phyloP scores from a whole-genome alignment of 2,329 filamentous ascomycete genomes.

The Zymoseptoria pseudotritici region DNA sequence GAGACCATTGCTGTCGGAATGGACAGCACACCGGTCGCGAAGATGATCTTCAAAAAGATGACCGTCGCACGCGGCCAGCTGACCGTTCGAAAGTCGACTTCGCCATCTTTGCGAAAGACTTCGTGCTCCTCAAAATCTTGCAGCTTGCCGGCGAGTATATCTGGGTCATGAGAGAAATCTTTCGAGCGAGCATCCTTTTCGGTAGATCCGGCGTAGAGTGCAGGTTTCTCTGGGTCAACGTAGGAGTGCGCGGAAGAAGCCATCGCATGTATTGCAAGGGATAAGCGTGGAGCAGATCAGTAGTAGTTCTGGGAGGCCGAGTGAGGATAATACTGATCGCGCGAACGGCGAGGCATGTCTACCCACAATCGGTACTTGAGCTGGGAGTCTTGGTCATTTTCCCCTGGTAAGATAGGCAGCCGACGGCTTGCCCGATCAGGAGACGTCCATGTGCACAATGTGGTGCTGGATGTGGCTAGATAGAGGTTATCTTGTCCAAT shows the following conservation, averaged over 20 bases:
- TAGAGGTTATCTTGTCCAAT: not conserved
- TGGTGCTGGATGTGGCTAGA: not conserved
- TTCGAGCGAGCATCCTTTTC: not conserved
- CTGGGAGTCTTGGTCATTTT: not conserved
- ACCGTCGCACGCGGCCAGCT: constrained; percentile 46
- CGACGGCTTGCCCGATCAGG: not conserved
- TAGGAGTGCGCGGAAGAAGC: not conserved
- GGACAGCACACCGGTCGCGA: constrained; percentile 44
- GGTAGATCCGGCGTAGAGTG: not conserved
- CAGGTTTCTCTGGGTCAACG: not conserved
- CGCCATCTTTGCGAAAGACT: constrained; percentile 44
- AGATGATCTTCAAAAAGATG: constrained; percentile 49
- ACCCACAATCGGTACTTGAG: not conserved
- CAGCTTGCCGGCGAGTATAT: constrained; percentile 18
- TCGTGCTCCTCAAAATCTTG: constrained; percentile 35
- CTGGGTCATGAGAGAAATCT: constrained; percentile 11
- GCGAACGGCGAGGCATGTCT: not conserved
- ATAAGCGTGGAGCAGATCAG: too few relatives aligned
- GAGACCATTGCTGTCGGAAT: constrained; percentile 44
- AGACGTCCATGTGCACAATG: not conserved
- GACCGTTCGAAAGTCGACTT: constrained; percentile 48
- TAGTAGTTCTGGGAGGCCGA: not conserved
- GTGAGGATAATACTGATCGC: not conserved
- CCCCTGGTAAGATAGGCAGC: not conserved
- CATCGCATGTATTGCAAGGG: not conserved